Base-by-base conservation (phyloP, 345 rosid genomes). In the Salix suchowensis region DNA sequence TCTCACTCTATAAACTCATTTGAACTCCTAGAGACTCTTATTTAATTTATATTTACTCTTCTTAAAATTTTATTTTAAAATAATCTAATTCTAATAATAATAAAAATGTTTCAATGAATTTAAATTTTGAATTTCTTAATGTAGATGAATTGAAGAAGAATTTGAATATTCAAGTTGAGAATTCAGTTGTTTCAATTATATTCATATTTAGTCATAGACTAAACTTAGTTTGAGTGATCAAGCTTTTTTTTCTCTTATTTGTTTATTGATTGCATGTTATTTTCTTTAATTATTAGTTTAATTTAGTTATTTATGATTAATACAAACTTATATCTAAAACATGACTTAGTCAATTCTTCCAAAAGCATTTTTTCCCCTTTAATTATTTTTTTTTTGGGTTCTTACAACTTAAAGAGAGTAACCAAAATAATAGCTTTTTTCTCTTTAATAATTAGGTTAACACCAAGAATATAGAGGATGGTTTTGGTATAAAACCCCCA, bases 211-310 rank as follows among this genome's bases (percentile, higher is more conserved):
- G 58, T 36, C 75, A 8, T 67, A 82, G 26, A 81, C 84, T 2
- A 86, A 87, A 83, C 79, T 86, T 82, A 88, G 90, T 80, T 79
- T 79, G 75, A 80, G 78, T 65, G 93, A 90, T 80, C 94, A 93
- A 72, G 92, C 96, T 19, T 93, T 88, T 85, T 79, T 88, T 80
- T 3, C 93, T 93, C 69, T 73, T 89, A 50, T 67, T 94, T 36
- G 0, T 96, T 96, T 79, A 89, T 91, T 66, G 94, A 89, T 76
- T 93, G 91, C 90, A 88, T 91, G 91, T 97, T 93, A 77, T 60
- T 77, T 16, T 55, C 21, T 67, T 40, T 21, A 23, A 6, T 54
- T 44, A 71, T 65, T 24, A 48, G 15, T 21, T 46, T 34, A 7
- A 16, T 65, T 28, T 66, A 24, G 61, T 36, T 42, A 61, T 36